A percentile compares a stretch with the other conserved stretches of the same genome.
Evolutionary conservation across 805 yeast species (phyloP).

Genomic region (Candida endomychidarum): DNA sequence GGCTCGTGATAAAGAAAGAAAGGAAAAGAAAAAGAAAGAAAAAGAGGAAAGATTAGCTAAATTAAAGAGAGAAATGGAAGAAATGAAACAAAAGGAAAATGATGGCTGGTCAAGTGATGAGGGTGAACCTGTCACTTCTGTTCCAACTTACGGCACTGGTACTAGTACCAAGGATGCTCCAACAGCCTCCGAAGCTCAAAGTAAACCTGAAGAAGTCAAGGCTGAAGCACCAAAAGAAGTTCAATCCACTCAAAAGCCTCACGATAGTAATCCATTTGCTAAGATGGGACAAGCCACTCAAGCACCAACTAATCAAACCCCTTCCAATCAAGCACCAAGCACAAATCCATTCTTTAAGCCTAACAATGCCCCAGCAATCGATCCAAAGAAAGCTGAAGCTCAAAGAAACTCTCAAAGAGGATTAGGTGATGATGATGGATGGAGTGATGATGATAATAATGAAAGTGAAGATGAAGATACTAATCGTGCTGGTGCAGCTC

Average conservation of each 20-base stretch:
- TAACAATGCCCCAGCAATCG: conserved; percentile 32
- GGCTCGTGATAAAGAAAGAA: conserved; percentile 40
- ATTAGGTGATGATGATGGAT: conserved; percentile 36
- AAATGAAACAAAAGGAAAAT: conserved; percentile 36
- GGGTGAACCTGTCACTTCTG: conserved; percentile 11
- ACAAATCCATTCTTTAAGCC: conserved; percentile 63
- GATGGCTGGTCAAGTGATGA: conserved; percentile 23
- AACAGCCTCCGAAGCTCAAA: conserved; percentile 1
- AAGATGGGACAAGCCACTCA: conserved; percentile 21
- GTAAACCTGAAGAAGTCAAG: conserved; percentile 3
- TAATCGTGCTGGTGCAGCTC: conserved; percentile 54
- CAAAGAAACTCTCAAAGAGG: conserved; percentile 76
- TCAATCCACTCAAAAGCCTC: conserved; percentile 15
- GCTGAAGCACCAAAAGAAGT: conserved; percentile 2
- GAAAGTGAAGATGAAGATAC: conserved; percentile 49
- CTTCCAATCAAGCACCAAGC: conserved; percentile 8
- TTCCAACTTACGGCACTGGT: conserved; percentile 21
- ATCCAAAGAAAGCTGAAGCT: conserved; percentile 59
- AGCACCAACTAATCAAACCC: background rate
- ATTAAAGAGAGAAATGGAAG: conserved; percentile 59
- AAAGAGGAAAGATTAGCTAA: conserved; percentile 61
- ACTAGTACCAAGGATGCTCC: conserved; percentile 3
- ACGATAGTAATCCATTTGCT: conserved; percentile 52
- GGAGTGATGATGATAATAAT: conserved; percentile 43
- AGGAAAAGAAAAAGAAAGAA: conserved; percentile 52